Base-by-base conservation (phyloP, 257 asterid species). In the Petrea volubilis region DNA sequence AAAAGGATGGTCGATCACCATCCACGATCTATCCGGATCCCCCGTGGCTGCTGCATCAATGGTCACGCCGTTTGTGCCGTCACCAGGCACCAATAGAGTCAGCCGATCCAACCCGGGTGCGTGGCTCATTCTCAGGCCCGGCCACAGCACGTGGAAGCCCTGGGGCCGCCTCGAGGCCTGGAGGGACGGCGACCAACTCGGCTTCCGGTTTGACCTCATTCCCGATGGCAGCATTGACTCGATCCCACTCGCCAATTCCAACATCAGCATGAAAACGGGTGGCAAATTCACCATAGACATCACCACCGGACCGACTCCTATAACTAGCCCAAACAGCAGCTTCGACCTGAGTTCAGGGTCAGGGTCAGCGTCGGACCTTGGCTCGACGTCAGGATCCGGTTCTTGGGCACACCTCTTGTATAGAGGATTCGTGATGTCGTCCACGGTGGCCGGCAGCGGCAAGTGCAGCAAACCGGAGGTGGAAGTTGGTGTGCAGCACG, bases 121-220 rank as follows among this genome's bases (percentile, higher is more conserved):
- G 0, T 95, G 99, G 98, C 97, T 95, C 57, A 92, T 95, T 18
- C 98, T 95, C 67, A 84, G 97, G 0, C 96, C 98, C 11, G 96
- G 92, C 24, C 84, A 86, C 15, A 79, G 83, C 69, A 92, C 98
- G 1, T 95, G 97, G 98, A 81, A 78, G 79, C 99, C 99, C 0
- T 95, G 99, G 99, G 99, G 98, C 38, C 92, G 97, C 9, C 93
- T 95, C 2, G 98, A 95, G 81, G 98, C 98, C 0, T 95, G 99
- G 98, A 76, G 95, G 21, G 92, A 88, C 11, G 82, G 82, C 2
- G 78, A 79, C 77, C 76, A 57, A 52, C 88, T 95, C 8, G 98
- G 99, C 40, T 87, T 84, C 84, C 93, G 97, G n/a, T 89, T 95
- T 63, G 98, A 95, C 20, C 87, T 95, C 38, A 85, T 88, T 81